Base-by-base conservation (phyloP, 2,329 filamentous ascomycete genomes). In the Pyricularia sp. region DNA sequence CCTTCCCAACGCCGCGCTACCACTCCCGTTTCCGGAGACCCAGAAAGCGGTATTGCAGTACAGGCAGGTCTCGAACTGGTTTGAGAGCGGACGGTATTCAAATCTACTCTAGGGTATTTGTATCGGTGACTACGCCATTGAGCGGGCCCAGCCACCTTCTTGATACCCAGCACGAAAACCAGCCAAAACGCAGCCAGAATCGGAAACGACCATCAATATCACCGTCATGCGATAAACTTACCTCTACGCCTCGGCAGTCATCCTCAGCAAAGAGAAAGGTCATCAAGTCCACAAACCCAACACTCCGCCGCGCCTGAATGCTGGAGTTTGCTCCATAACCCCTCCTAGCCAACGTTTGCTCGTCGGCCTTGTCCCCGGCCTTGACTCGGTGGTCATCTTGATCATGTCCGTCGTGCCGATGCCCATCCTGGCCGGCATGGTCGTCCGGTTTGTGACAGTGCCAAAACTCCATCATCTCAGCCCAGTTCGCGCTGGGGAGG, bases 381-480 rank as follows among this genome's bases (percentile, higher is more conserved):
- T 62, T 61, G 44, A 12, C 10, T 10, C 64, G 30, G 4, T 64
- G 60, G 12, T 67, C 64, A 10, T 69, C 66, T 16, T 13, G 26
- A 28, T 26, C 26, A 59, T 59, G 24, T 22, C 26, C n/a, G 33
- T 70, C 62, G 12, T 80, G 76, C 57, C 79, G 75, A 22, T 74
- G 74, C 22, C 35, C 62, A 3, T 49, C 62, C 24, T 19, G 26
- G 6, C 4, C 24, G 0, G 24, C 62, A 22, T 63, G 35, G 33
- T 64, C 63, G 53, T 80, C 75, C 1, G 96, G 94, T 75, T 97
- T 97, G 75, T 99, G 94, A 72, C 94, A 99, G 75, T 99, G 96
- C 94, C 94, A 99, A 70, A 99, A 96, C 75, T 99, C 96, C 94
- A 99, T 99, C 93, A 99, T 96, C 77, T 99, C 94, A 0, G 94